Base-by-base conservation (phyloP, 768 basidiomycete genomes). In the Collybia mongolica region DNA sequence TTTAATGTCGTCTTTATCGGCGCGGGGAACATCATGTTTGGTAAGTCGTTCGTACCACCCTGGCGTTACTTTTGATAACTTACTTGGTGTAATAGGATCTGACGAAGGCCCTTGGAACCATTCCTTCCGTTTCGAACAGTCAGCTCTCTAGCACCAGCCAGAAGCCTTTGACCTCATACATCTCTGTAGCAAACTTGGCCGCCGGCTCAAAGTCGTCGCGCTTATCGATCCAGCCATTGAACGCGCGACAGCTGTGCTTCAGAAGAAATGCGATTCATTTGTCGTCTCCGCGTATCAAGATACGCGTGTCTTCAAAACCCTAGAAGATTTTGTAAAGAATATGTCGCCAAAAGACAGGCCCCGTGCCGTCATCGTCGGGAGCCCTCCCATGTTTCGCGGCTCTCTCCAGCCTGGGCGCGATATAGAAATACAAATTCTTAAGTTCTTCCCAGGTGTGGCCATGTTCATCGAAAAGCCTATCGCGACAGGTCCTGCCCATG, bases 11-110 rank as follows among this genome's bases (percentile, higher is more conserved):
- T 96, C 65, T 94, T 96, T 69, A 76, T 98, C 58, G 95, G 95
- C 44, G 95, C 95, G 22, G 95, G 94, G 14, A 96, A 97, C 72
- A 95, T 98, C 73, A 97, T 97, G 93, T 98, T 98, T 65, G 95
- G 94, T 83, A 46, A 49, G 71, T 18, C 53, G 53, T 38, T 63
- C 48, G 18, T 40, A 29, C n/a, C 9, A 15, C 11, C 24, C 20
- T 44, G 35, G 15, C 20, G 11, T 23, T 39, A 8, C 26, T 41
- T 19, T 28, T 39, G 32, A 36, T 54, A 19, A 39, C 24, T 36
- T 48, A 24, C 32, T 9, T 39, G 44, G 7, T 35, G 11, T 9
- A 38, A 20, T 65, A 92, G 90, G 90, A 51, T 92, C 89, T 44
- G 82, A 84, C 38, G 90, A 93, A 63, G 92, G 91, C 38, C 92